phyloP scores from a whole-genome alignment of 1,139 yeast genomes.

The Saccharomyces hybrid region DNA sequence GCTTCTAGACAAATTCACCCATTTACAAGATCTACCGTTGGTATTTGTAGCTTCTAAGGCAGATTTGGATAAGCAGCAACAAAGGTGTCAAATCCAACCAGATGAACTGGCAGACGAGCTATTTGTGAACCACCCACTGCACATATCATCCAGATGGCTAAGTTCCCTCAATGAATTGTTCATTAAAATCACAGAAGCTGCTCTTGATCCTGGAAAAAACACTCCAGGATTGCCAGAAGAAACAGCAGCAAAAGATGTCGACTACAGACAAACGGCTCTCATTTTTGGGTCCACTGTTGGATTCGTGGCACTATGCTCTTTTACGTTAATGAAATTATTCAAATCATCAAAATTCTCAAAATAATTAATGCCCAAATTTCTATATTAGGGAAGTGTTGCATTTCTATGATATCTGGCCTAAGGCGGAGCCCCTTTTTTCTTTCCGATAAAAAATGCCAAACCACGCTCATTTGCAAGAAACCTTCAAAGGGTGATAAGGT shows the following conservation, averaged over 20 bases:
- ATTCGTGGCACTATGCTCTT: conserved; percentile 32
- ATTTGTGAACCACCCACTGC: conserved; percentile 62
- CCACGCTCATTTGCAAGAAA: not conserved
- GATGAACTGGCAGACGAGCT: conserved; percentile 65
- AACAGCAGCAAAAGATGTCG: conserved; percentile 42
- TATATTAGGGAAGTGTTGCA: not conserved
- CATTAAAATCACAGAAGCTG: conserved; percentile 83
- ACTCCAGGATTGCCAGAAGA: conserved; percentile 80
- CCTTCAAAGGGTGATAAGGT: not conserved
- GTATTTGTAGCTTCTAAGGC: conserved; percentile 91
- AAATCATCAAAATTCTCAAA: conserved; percentile 10
- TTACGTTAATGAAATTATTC: conserved; percentile 18
- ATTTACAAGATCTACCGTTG: conserved; percentile 65
- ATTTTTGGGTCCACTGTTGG: conserved; percentile 64
- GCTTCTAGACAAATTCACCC: conserved; percentile 49
- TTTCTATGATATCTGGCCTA: not conserved
- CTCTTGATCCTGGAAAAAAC: conserved; percentile 65
- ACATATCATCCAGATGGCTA: conserved; percentile 85
- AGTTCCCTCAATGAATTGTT: conserved; percentile 78
- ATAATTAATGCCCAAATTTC: not conserved
- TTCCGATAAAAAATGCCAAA: not conserved
- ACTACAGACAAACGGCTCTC: conserved; percentile 39
- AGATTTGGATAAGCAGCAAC: conserved; percentile 91
- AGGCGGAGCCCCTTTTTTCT: not conserved
- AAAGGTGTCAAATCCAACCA: conserved; percentile 76